phyloP scores from a whole-genome alignment of 1,284 basidiomycete species.

The Xanthoconium separans region DNA sequence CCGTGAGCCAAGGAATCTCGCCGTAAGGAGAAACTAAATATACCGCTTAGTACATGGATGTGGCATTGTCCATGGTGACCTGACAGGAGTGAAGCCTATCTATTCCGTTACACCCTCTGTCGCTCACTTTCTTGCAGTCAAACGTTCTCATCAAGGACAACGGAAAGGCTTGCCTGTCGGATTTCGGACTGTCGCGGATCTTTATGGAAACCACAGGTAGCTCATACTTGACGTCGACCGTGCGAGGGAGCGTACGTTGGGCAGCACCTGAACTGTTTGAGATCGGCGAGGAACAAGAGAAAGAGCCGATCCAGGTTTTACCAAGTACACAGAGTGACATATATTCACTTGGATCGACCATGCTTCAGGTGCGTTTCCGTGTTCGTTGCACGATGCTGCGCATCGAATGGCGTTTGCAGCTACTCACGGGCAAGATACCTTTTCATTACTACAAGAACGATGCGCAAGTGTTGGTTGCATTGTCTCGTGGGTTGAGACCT shows the following conservation, averaged over 20 bases:
- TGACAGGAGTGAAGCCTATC: slow-evolving; percentile 21
- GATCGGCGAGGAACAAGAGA: slow-evolving; percentile 9
- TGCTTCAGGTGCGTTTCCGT: slow-evolving; percentile 21
- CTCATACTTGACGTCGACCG: slow-evolving; percentile 30
- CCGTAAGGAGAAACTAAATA: neutral
- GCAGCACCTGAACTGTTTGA: slow-evolving; percentile 26
- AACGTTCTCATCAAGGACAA: slow-evolving; percentile 36
- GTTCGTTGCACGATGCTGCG: neutral
- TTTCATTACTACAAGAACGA: slow-evolving; percentile 27
- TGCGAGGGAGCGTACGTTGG: slow-evolving; percentile 29
- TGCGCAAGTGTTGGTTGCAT: slow-evolving; percentile 21
- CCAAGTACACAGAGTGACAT: slow-evolving; percentile 17
- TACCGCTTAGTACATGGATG: slow-evolving; percentile 16
- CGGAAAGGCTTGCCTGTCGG: slow-evolving; percentile 23
- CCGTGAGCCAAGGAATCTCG: slow-evolving; percentile 9
- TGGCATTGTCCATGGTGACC: slow-evolving; percentile 26
- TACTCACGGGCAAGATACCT: slow-evolving; percentile 24
- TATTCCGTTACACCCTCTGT: neutral
- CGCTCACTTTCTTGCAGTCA: slow-evolving; percentile 14
- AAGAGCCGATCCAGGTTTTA: neutral
- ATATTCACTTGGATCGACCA: slow-evolving; percentile 29
- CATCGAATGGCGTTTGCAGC: slow-evolving; percentile 8
- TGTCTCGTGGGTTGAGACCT: slow-evolving; percentile 20
- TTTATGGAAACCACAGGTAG: slow-evolving; percentile 32
- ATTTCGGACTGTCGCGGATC: slow-evolving; percentile 31